Conservation (phyloP, 1,284 basidiomycete species). For the Malassezia pachydermatis region DNA sequence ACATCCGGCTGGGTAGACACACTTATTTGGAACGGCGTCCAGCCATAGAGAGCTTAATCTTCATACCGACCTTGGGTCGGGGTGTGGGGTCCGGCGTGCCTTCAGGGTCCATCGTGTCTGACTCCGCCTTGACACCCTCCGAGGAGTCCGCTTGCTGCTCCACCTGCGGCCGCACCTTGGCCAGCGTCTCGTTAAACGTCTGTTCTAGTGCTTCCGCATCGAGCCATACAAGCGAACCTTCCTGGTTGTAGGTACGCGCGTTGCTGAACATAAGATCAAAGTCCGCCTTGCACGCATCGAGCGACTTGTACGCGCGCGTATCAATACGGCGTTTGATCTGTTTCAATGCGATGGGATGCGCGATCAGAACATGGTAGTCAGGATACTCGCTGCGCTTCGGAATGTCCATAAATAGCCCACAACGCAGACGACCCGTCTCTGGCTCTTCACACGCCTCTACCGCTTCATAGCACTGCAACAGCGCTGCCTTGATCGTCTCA, state of each 20-base stretch:
- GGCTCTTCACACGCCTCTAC: slow-evolving; percentile 62
- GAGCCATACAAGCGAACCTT: slow-evolving; percentile 81
- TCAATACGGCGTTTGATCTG: slow-evolving; percentile 73
- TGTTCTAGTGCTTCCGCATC: slow-evolving; percentile 56
- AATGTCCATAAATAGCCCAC: slow-evolving; percentile 47
- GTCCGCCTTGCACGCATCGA: slow-evolving; percentile 66
- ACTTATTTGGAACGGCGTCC: too few relatives aligned
- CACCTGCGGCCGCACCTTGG: slow-evolving; percentile 24
- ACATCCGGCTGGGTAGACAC: too few relatives aligned
- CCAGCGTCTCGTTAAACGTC: slow-evolving; percentile 39
- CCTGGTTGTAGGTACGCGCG: slow-evolving; percentile 55
- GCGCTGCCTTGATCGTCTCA: slow-evolving; percentile 67
- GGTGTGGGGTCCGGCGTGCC: not conserved
- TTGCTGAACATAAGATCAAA: slow-evolving; percentile 84
- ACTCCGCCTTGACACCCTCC: not conserved
- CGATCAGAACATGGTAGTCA: slow-evolving; percentile 62
- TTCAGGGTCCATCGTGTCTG: not conserved
- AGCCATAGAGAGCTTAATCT: slow-evolving; percentile 16
- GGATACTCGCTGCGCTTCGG: slow-evolving; percentile 63
- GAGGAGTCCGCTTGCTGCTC: too few relatives aligned
- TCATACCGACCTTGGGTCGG: slow-evolving; percentile 14
- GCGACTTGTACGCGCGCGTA: slow-evolving; percentile 64
- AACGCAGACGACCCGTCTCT: slow-evolving; percentile 52
- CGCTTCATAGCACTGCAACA: slow-evolving; percentile 69
- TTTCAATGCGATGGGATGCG: slow-evolving; percentile 71